Evolutionary conservation across 2,329 filamentous ascomycete genomes (phyloP).

Genomic region (Aspergillus terreus): DNA sequence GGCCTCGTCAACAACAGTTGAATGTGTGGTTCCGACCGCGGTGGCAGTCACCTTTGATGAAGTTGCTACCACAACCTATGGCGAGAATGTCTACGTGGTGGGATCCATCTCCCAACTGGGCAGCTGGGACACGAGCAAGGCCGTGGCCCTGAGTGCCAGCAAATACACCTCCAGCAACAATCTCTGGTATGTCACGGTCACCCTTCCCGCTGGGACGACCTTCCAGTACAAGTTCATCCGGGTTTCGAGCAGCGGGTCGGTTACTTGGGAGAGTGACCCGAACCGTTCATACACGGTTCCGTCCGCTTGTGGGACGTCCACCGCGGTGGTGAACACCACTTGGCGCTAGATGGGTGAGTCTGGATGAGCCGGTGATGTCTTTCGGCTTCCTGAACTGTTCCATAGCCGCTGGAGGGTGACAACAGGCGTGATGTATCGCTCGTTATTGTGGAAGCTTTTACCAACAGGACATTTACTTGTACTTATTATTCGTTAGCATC

Average conservation of each 20-base stretch:
- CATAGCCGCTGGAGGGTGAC: too few relatives aligned
- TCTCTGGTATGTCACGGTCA: slow-evolving; percentile 59
- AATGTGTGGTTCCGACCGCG: slow-evolving; percentile 26
- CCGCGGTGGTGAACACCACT: too few relatives aligned
- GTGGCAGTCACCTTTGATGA: slow-evolving; percentile 63
- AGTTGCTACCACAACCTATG: slow-evolving; percentile 54
- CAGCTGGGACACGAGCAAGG: slow-evolving; percentile 56
- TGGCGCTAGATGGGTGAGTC: too few relatives aligned
- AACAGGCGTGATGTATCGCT: too few relatives aligned
- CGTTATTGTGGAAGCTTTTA: too few relatives aligned
- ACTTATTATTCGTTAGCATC: too few relatives aligned
- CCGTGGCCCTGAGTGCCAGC: slow-evolving; percentile 55
- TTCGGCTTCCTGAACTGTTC: too few relatives aligned
- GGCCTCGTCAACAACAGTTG: slow-evolving; percentile 13
- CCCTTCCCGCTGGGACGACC: slow-evolving; percentile 51
- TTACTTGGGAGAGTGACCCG: slow-evolving; percentile 62
- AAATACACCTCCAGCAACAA: slow-evolving; percentile 58
- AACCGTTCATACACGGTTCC: slow-evolving; percentile 27
- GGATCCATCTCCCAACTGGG: slow-evolving; percentile 61
- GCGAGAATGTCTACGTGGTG: slow-evolving; percentile 63
- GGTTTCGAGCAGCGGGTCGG: slow-evolving; percentile 49
- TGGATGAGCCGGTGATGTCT: too few relatives aligned
- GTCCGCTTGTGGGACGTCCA: neutral
- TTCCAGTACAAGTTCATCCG: slow-evolving; percentile 69
- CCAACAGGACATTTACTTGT: too few relatives aligned